Base-by-base conservation (phyloP, 2,329 filamentous ascomycete genomes). In the Beauveria varroae region DNA sequence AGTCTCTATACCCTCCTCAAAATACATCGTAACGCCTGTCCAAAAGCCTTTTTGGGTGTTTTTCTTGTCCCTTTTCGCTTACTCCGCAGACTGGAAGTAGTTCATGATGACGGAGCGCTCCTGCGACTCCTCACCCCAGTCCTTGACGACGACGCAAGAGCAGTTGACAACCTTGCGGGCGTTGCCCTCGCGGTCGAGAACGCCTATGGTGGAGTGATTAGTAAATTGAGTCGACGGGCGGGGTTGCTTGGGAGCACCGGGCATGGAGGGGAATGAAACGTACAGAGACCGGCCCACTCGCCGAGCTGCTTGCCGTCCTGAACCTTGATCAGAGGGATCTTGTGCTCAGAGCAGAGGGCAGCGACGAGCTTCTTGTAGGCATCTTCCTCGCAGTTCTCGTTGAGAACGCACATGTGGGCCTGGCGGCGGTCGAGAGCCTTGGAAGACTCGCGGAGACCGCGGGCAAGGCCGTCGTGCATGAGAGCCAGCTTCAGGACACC, bases 301-400 rank as follows among this genome's bases (percentile, higher is more conserved):
- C 95, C 95, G 74, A 99, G 85, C 86, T 97, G 91, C 89, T 99
- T 99, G 80, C 95, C 95, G 80, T 99, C 95, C 71, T 93, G 93
- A 68, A 99, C 95, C 91, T 99, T 98, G 87, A 99, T 99, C 74
- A 99, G 84, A 69, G 95, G 95, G 74, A 99, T 99, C 88, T 97
- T 97, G 86, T 99, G 95, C 88, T 99, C 95, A 68, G 89, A 91
- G 90, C 95, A 99, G 65, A 99, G 90, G 66, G 95, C 95, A 71
- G 98, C 90, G 73, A 99, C 93, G 69, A 99, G 88, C 90, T 99
- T 99, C 92, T 99, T 99, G 87, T 99, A 99, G 70, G 95, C 93
- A 82, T 99, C 95, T 87, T 99, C 95, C 85, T 99, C 95, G 86
- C 95, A 99, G 70, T 90, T 89, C 88, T 99, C 95, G 88, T 99